Base-by-base conservation (phyloP, 345 rosid species). In the Raphanus raphanistrum region DNA sequence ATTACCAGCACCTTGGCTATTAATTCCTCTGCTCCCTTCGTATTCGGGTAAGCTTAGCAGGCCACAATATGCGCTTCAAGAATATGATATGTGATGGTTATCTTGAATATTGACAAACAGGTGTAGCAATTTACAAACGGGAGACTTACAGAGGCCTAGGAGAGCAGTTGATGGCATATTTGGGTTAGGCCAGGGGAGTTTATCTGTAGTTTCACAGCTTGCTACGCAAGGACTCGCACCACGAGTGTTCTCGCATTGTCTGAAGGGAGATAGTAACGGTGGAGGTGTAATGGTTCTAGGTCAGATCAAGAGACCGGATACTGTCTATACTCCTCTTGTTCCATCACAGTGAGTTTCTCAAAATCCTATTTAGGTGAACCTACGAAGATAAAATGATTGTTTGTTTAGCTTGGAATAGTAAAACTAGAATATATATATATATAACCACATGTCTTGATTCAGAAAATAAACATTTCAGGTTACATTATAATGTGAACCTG, bases 221-320 rank as follows among this genome's bases (percentile, higher is more conserved):
- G 85, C 99, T 76, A 82, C 86, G 31, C 90, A 88, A 63, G 92
- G 94, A 48, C 60, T 88, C 41, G 82, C 96, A 16, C 98, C 99
- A 15, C 86, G 82, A 63, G 92, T 81, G 3, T 95, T 95, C 87
- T 95, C 99, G 1, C 99, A 95, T 60, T 95, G 99, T 79, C 82
- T 95, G 79, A 91, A 82, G 62, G 99, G 99, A 63, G 89, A 82
- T 74, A 87, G 76, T 62, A 48, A 13, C 9, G 96, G 99, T 2
- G 99, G 99, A 43, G 99, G 99, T 61, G 78, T 91, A 71, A 83
- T 95, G 86, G 98, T 95, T 83, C 86, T 95, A 55, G 99, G 99
- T 68, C 96, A 92, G 83, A 86, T 91, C 70, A 81, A 92, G 79
- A 90, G 92, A 80, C 99, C 99, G 4, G 88, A 86, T 82, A 88